Evolutionary conservation across 192 early-diverging fungal genomes (phyloP).

Genomic region (Obelidium mucronatum): DNA sequence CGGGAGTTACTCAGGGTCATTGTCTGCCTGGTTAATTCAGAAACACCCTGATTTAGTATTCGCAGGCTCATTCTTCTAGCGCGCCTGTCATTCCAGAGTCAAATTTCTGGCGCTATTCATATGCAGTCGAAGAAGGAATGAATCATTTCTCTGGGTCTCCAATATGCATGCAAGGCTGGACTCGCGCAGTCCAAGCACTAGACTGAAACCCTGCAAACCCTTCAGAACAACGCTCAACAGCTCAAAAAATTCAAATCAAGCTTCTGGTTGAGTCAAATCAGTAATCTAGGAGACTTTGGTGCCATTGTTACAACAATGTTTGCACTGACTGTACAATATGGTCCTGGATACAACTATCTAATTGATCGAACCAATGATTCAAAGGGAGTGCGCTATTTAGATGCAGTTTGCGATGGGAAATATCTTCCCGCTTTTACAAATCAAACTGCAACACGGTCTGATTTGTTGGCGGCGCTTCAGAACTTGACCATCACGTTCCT

Average conservation of each 20-base stretch:
- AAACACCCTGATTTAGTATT: background rate
- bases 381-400: background rate
- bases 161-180: background rate
- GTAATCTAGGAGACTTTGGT: background rate
- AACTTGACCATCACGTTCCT: background rate
- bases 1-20: background rate
- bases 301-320: background rate
- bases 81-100: background rate
- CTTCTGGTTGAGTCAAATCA: background rate
- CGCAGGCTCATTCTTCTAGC: constrained; percentile 6
- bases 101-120: constrained; percentile 10
- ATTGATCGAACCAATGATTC: background rate
- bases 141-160: background rate
- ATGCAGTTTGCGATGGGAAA: constrained; percentile 10
- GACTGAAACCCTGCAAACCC: background rate
- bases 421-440: constrained; percentile 12
- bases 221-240: background rate
- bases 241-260: background rate
- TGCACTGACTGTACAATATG: background rate
- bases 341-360: background rate
- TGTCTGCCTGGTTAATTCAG: background rate
- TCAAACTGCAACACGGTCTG: background rate
- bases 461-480: constrained; percentile 1
- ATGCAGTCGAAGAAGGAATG: constrained; percentile 5
- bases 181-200: background rate